Evolutionary conservation across 1,139 yeast genomes (phyloP), one percentile per base, ranked within the genome.

Genomic region (Arxiozyma telluris): DNA sequence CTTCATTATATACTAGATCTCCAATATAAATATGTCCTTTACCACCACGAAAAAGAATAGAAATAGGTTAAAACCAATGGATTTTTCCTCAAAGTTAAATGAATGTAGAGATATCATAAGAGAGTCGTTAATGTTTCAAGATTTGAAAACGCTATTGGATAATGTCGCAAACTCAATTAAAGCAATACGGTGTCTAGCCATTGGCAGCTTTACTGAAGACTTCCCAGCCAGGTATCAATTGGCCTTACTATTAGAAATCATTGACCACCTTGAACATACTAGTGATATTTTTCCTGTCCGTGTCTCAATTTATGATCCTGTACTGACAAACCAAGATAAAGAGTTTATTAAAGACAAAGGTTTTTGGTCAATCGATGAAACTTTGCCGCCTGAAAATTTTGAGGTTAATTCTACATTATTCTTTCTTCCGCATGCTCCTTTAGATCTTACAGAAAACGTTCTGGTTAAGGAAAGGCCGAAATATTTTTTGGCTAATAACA

Each of bases 381-480:
- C 21, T n/a, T 39, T 57, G 4, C 56, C 56, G 5, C 52, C 55
- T 41, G 58, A 60, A 15, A 39, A 42, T 5, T 51, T 53, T 4
- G 52, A 54, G 3, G 44, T 55, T 4, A 52, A 51, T 0, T 55
- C 64, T 0, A 69, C 73, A 0, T 65, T 84, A 1, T 81, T 73
- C 60, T 87, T 80, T 62, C 73, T 87, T 54, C 94, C 94, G 0
- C 96, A 87, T 69, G 91, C 91, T 0, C 88, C 90, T 0, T 69
- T 84, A 45, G 74, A 71, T 7, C 69, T 87, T 15, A 81, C 87
- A 1, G 79, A 82, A 48, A 46, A 55, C 0, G 60, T 83, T 1
- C 58, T 84, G 3, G 44, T 47, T 3, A 39, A 50, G 5, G 66
- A 69, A 6, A 53, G 64, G 21, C 83, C 83, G 0, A 55, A 50